Percentiles rank a stretch among this genome's conserved stretches.
phyloP scores from a whole-genome alignment of 2,329 filamentous ascomycete species.

The Ophiosphaerella herpotricha region DNA sequence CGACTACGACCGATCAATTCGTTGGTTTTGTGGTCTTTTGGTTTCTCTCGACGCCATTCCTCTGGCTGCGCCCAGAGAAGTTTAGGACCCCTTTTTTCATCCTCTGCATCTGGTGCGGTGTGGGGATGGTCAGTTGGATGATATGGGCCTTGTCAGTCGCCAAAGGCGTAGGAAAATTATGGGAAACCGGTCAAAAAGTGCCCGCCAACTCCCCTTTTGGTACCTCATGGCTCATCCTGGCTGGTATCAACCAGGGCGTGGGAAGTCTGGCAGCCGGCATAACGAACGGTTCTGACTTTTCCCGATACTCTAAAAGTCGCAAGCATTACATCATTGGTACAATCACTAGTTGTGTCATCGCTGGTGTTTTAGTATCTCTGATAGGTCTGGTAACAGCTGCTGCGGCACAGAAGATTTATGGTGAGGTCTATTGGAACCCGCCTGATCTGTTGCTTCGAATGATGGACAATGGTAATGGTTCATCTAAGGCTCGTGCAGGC shows the following conservation, averaged over 20 bases:
- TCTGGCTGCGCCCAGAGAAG: conserved; percentile 56
- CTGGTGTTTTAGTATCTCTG: conserved; percentile 49
- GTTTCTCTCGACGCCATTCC: conserved; percentile 49
- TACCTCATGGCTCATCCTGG: conserved; percentile 53
- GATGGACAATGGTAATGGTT: conserved; percentile 52
- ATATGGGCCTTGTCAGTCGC: conserved; percentile 54
- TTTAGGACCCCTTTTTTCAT: conserved; percentile 55
- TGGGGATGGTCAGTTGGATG: conserved; percentile 54
- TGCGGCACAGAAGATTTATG: conserved; percentile 45
- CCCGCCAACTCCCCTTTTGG: conserved; percentile 45
- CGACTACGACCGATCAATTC: conserved; percentile 43
- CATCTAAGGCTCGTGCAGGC: conserved; percentile 41
- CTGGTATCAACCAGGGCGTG: conserved; percentile 51
- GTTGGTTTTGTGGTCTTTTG: conserved; percentile 43
- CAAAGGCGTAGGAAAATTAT: conserved; percentile 51
- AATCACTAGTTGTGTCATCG: conserved; percentile 47
- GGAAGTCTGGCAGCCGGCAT: conserved; percentile 50
- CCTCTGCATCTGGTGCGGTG: conserved; percentile 50
- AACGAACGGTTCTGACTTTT: conserved; percentile 52
- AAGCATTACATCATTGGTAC: conserved; percentile 49
- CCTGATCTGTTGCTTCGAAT: conserved; percentile 52
- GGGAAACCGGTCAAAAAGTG: conserved; percentile 45
- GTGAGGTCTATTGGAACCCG: conserved; percentile 47
- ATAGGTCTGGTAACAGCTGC: conserved; percentile 51
- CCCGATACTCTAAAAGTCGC: conserved; percentile 47